Base-by-base conservation (phyloP, 768 basidiomycete species). In the Boletus rufocinnamomeus region DNA sequence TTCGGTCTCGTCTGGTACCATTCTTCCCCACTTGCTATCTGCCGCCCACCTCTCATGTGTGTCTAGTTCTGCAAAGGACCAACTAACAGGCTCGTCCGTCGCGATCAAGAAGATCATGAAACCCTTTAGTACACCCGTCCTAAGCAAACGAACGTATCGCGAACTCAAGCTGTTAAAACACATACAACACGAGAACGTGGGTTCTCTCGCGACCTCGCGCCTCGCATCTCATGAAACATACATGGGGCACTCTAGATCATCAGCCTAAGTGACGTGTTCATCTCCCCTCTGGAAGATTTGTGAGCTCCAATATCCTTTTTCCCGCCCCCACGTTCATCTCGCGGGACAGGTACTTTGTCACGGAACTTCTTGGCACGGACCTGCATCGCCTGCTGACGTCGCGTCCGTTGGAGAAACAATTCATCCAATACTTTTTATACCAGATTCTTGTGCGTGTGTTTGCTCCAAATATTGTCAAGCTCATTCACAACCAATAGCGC, bases 61-160 rank as follows among this genome's bases (percentile, higher is more conserved):
- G 38, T 58, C 41, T 65, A 96, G 95, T 69, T 95, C 94, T 19
- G 90, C 93, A 35, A 95, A 95, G 75, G 92, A 96, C 74, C 95
- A 98, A 75, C 84, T 98, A 54, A 96, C 94, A 10, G 90, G 86
- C 43, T 85, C 93, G 47, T 91, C 93, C 19, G 95, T 96, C 57
- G 97, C 97, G 69, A 95, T 99, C 80, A 99, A 99, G 85, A 98
- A 98, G 86, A 99, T 98, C 80, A 98, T 98, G 96, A 99, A 99
- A 75, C 97, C 97, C 8, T 99, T 99, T 79, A 92, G 90, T 72
- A 98, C 97, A 7, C 95, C 97, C 21, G 97, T 99, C n/a, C 82
- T 99, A 66, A 89, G 88, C 75, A 98, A 98, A 78, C 83, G 97
- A 63, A 99, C 97, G 2, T 98, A 98, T 75, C 85, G 97, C 60